Conservation (phyloP, 1,139 yeast species). For the Yamadazyma songkhlaensis region DNA sequence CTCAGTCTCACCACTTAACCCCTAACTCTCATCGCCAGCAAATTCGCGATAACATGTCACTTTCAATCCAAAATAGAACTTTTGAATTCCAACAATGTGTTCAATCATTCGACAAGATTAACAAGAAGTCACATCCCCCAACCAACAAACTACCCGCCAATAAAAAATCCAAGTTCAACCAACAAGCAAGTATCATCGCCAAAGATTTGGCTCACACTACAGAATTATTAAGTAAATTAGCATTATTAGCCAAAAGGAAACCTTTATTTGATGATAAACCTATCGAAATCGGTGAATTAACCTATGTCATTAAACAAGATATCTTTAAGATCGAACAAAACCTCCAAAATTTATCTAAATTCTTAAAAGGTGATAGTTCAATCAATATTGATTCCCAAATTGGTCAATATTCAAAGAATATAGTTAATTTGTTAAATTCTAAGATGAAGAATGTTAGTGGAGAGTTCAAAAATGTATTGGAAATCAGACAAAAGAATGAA, state of each 20-base stretch:
- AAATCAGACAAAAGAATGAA: slow-evolving; percentile 82
- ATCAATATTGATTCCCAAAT: slow-evolving; percentile 57
- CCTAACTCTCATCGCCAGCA: too few species aligned
- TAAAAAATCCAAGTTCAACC: slow-evolving; percentile 65
- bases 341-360: slow-evolving; percentile 62
- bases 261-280: slow-evolving; percentile 96
- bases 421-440: slow-evolving; percentile 79
- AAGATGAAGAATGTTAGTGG: slow-evolving; percentile 91
- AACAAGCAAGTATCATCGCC: slow-evolving; percentile 80
- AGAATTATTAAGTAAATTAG: slow-evolving; percentile 74
- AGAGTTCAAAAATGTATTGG: slow-evolving; percentile 84
- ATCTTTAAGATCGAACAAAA: slow-evolving; percentile 81
- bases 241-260: slow-evolving; percentile 80
- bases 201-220: slow-evolving; percentile 90
- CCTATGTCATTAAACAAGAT: slow-evolving; percentile 91
- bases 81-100: slow-evolving; percentile 87
- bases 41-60: slow-evolving; percentile 6
- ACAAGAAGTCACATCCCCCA: slow-evolving; percentile 30
- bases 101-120: slow-evolving; percentile 59
- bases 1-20: too few species aligned
- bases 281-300: slow-evolving; percentile 86
- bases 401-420: slow-evolving; percentile 76
- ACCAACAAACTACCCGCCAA: slow-evolving; percentile 15
- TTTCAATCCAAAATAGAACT: slow-evolving; percentile 68
- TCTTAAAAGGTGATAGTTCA: slow-evolving; percentile 45